Conservation (phyloP, 2,329 filamentous ascomycete species). For the Gyromitra esculenta region DNA sequence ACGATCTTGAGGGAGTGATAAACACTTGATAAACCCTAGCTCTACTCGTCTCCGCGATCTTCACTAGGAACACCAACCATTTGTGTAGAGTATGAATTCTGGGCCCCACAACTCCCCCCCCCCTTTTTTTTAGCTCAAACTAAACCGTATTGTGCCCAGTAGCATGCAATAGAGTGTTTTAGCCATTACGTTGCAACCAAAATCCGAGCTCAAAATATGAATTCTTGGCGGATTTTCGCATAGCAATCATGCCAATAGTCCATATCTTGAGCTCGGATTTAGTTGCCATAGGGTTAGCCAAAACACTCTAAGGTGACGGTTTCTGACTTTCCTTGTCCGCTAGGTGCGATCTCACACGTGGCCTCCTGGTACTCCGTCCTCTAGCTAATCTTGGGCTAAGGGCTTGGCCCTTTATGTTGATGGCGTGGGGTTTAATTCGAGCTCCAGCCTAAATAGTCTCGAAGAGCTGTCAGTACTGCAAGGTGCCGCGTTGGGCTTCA, state of each 20-base stretch:
- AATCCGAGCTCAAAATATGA: too few species aligned
- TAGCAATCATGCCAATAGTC: too few species aligned
- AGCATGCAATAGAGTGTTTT: not conserved
- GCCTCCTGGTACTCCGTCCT: not conserved
- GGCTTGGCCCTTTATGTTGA: not conserved
- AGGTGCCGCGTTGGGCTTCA: not conserved
- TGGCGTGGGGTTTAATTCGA: constrained; percentile 1
- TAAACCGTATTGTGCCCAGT: not conserved
- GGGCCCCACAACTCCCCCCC: constrained; percentile 6
- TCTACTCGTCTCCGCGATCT: constrained; percentile 31
- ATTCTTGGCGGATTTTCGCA: too few species aligned
- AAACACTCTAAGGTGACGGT: constrained; percentile 3
- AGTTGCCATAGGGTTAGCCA: too few species aligned
- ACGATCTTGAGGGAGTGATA: not conserved
- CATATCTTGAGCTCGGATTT: too few species aligned
- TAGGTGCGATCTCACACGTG: constrained; percentile 2
- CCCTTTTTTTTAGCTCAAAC: not conserved
- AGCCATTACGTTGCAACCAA: too few species aligned
- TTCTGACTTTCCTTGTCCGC: constrained; percentile 6
- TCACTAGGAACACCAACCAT: constrained; percentile 9
- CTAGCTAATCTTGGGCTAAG: constrained; percentile 18
- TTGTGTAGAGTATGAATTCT: not conserved
- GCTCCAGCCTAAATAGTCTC: constrained; percentile 26
- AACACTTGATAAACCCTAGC: constrained; percentile 10
- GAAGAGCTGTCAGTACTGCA: constrained; percentile 1